Percentiles rank a stretch among this genome's conserved stretches.
phyloP scores from a whole-genome alignment of 169 alveolate species.

The Blepharisma undulans region DNA sequence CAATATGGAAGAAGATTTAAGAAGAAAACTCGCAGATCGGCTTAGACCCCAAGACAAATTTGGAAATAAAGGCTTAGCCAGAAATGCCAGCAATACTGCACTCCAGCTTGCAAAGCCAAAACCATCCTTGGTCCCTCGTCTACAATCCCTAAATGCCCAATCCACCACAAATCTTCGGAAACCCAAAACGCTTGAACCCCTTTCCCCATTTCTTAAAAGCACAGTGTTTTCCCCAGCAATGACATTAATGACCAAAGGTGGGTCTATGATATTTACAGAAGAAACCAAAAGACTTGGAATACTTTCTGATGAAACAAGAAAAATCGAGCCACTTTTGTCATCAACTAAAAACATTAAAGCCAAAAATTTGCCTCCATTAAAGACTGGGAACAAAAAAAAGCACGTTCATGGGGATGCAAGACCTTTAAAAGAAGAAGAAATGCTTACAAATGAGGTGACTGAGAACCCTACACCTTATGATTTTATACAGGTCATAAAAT shows the following conservation, averaged over 20 bases:
- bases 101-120: background rate
- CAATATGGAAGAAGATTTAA: background rate
- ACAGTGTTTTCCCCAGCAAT: background rate
- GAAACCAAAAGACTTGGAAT: background rate
- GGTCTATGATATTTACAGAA: background rate
- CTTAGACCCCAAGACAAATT: background rate
- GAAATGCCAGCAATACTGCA: background rate
- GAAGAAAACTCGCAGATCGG: background rate
- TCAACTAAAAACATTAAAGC: background rate
- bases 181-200: slow-evolving; percentile 24
- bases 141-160: background rate
- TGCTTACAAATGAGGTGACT: background rate
- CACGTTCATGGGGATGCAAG: slow-evolving; percentile 34
- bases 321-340: background rate
- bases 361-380: background rate
- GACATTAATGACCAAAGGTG: background rate
- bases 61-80: background rate
- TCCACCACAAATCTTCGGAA: background rate
- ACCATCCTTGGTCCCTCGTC: background rate
- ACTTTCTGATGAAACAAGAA: background rate
- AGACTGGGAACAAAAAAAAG: background rate
- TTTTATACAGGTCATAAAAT: slow-evolving; percentile 63
- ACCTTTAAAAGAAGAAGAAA: background rate
- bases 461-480: slow-evolving; percentile 66
- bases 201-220: background rate